Percentiles rank a stretch among this genome's conserved stretches.
Conservation (phyloP, 2,329 filamentous ascomycete genomes). For the Davidsoniella virescens region DNA sequence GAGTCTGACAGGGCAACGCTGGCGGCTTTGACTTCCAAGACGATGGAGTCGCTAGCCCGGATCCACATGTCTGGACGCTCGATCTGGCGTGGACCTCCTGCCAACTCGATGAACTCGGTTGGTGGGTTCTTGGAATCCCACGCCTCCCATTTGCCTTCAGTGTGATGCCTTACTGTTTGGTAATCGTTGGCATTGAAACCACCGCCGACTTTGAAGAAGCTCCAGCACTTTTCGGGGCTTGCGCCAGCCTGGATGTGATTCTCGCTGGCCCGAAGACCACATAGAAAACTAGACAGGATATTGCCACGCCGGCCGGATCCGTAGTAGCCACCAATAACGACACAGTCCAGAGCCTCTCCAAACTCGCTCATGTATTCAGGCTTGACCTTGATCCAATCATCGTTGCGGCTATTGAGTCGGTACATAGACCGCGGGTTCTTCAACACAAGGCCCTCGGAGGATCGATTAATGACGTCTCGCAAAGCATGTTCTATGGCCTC, state of each 20-base stretch:
- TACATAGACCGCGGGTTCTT: constrained; percentile 89
- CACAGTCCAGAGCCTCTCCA: constrained; percentile 78
- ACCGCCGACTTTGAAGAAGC: constrained; percentile 98
- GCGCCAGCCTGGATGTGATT: constrained; percentile 43
- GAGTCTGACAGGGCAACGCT: constrained; percentile 58
- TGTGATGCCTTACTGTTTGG: constrained; percentile 62
- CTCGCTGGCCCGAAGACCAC: constrained; percentile 63
- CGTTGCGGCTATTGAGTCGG: constrained; percentile 72
- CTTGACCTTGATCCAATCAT: constrained; percentile 98
- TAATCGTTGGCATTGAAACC: constrained; percentile 80
- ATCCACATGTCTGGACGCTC: constrained; percentile 91
- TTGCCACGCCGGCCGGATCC: constrained; percentile 77
- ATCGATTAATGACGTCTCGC: constrained; percentile 67
- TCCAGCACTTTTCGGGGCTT: constrained; percentile 62
- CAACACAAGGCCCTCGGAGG: constrained; percentile 77
- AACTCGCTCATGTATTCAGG: constrained; percentile 97
- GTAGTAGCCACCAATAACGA: constrained; percentile 85
- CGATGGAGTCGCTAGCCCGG: constrained; percentile 69
- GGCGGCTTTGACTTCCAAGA: constrained; percentile 78
- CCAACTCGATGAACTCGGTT: constrained; percentile 62
- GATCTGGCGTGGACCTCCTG: constrained; percentile 50
- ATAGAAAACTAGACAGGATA: constrained; percentile 71
- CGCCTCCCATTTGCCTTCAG: constrained; percentile 78
- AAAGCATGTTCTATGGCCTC: constrained; percentile 66
- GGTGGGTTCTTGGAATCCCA: constrained; percentile 64